phyloP scores from a whole-genome alignment of 306 rosid species.

The Albizia julibrissin region DNA sequence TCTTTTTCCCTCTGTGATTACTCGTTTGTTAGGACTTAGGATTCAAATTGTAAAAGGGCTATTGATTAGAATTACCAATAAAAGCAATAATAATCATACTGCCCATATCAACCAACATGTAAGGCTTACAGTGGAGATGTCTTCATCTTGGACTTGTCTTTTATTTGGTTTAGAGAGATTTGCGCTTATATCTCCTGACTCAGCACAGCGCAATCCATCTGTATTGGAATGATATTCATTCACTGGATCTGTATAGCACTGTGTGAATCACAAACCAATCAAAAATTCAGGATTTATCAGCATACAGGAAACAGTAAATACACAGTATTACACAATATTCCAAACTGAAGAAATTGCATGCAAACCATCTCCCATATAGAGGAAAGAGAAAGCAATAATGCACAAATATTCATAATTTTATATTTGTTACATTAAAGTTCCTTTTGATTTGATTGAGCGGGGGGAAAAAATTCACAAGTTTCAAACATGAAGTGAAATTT shows the following conservation, averaged over 20 bases:
- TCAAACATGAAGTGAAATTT: constrained; percentile 29
- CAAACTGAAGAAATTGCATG: background rate
- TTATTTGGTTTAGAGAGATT: constrained; percentile 33
- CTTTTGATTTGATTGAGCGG: background rate
- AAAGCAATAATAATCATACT: constrained; percentile 17
- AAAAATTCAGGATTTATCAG: constrained; percentile 23
- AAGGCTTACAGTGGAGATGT: constrained; percentile 40
- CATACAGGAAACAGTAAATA: constrained; percentile 21
- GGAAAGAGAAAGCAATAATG: background rate
- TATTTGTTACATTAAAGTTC: background rate
- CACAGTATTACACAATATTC: background rate
- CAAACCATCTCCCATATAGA: background rate
- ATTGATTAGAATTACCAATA: constrained; percentile 5
- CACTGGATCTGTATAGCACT: constrained; percentile 48
- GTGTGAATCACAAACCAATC: constrained; percentile 33
- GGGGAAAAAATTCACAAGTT: background rate
- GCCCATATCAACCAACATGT: constrained; percentile 14
- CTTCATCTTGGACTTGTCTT: constrained; percentile 39
- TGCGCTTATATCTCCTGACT: constrained; percentile 34
- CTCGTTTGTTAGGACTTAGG: constrained; percentile 3
- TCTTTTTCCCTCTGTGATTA: background rate
- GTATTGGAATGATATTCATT: constrained; percentile 45
- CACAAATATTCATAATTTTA: background rate
- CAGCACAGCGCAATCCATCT: constrained; percentile 39
- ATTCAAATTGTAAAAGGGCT: constrained; percentile 6